These are phyloP conservation scores for Exophiala xenobiotica DNA, from an alignment of 2,329 filamentous ascomycete genomes.

Conservation along the genomic window DNA sequence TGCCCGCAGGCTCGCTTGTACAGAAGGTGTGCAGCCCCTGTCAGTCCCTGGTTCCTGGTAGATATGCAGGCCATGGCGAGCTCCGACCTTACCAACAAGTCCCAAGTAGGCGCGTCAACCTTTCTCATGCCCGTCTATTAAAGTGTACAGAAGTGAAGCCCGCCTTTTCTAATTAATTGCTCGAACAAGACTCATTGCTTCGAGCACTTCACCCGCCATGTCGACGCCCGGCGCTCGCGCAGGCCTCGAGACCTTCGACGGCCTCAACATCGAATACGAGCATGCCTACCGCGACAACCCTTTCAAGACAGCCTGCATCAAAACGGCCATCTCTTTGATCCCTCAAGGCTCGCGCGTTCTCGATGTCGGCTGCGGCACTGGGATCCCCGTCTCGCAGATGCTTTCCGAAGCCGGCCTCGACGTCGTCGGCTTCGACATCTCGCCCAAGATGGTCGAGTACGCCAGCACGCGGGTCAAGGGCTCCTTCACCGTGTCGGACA, in stretches of 20 bases:
- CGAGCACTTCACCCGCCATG: conserved; percentile 11
- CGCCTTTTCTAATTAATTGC: too few relatives aligned
- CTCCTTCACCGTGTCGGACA: conserved; percentile 30
- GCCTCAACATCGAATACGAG: conserved; percentile 34
- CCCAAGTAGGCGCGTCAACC: too few relatives aligned
- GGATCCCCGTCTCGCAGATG: conserved; percentile 33
- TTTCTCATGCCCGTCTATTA: too few relatives aligned
- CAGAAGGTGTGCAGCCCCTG: too few relatives aligned
- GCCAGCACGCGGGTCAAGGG: conserved; percentile 27
- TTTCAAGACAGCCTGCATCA: conserved; percentile 31
- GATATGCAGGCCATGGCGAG: too few relatives aligned
- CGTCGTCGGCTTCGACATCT: conserved; percentile 34
- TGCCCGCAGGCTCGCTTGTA: too few relatives aligned
- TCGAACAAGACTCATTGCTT: too few relatives aligned
- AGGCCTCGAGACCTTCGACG: conserved; percentile 30
- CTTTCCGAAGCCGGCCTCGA: conserved; percentile 32
- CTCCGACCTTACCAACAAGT: too few relatives aligned
- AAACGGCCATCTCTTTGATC: conserved; percentile 23
- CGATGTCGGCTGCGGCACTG: conserved; percentile 38
- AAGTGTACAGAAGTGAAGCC: too few relatives aligned
- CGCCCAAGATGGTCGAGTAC: conserved; percentile 35
- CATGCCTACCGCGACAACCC: conserved; percentile 33
- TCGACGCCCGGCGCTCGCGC: conserved; percentile 25
- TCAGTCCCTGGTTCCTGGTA: too few relatives aligned
- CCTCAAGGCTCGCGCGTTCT: conserved; percentile 25